These are phyloP conservation scores for Chenopodium album DNA, from an alignment of 148 eudicot species.

Conservation along the genomic window DNA sequence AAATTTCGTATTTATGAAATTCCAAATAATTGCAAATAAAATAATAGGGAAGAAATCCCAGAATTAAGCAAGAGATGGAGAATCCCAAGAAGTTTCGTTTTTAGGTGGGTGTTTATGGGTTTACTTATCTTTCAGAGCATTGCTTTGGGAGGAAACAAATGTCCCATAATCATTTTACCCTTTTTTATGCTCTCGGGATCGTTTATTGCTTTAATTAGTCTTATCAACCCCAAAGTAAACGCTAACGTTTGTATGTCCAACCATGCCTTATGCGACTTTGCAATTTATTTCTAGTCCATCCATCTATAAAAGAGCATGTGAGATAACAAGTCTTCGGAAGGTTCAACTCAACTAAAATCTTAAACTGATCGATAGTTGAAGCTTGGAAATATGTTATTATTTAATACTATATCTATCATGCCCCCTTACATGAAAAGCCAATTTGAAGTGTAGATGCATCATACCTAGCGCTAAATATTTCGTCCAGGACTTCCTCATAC, in stretches of 20 bases:
- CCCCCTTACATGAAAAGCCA: too few relatives aligned
- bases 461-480: too few relatives aligned
- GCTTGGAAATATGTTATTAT: too few relatives aligned
- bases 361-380: too few relatives aligned
- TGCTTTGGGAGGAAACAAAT: slow-evolving; percentile 59
- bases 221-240: slow-evolving; percentile 13
- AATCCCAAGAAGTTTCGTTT: slow-evolving; percentile 43
- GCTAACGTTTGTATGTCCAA: background rate
- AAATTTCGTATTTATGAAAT: too few relatives aligned
- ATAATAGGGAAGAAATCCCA: background rate
- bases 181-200: slow-evolving; percentile 44
- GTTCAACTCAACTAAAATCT: too few relatives aligned
- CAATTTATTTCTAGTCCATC: background rate
- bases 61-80: slow-evolving; percentile 11
- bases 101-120: slow-evolving; percentile 15
- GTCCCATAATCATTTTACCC: slow-evolving; percentile 28
- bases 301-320: too few relatives aligned
- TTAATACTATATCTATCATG: too few relatives aligned
- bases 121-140: slow-evolving; percentile 32
- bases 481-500: too few relatives aligned
- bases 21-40: background rate
- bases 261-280: background rate
- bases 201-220: slow-evolving; percentile 19
- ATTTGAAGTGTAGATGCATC: too few relatives aligned
- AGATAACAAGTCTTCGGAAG: too few relatives aligned